Base-by-base conservation (phyloP, 2,329 filamentous ascomycete species). In the Ambrosiella beaveri region DNA sequence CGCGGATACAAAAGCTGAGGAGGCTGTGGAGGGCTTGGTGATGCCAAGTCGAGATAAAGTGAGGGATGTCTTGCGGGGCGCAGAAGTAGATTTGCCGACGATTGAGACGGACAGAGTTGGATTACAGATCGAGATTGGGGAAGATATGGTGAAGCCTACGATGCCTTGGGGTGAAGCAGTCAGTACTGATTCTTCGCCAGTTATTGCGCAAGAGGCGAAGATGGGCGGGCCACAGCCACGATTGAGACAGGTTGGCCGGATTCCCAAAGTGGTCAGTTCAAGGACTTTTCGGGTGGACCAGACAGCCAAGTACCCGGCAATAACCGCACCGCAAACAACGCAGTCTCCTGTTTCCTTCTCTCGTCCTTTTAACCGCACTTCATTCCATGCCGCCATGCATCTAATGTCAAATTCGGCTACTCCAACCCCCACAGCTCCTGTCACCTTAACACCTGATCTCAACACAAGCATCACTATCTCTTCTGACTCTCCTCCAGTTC, bases 211-310 rank as follows among this genome's bases (percentile, higher is more conserved):
- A 40, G 37, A 40, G 9, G 36, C 19, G 19, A 15, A 35, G 8
- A 53, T 53, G 2, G 19, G 38, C 13, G 15, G 15, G 4, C n/a
- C 7, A 17, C 37, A 37, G 12, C 49, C 51, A 4, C 78, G 89
- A 58, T 73, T 95, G 15, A 81, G 83, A 36, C 88, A 91, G 63
- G 82, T 95, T 52, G 90, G 89, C 7, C 81, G 90, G 13, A 95
- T 95, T 56, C 90, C 90, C 7, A 82, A 82, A 64, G 88, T 95
- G 3, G 75, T 91, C 37, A 87, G 81, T 51, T 81, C 78, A 74
- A 81, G 40, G 79, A 15, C 15, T 47, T 12, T 47, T 8, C n/a
- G 11, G 8, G 15, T 12, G 6, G 44, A 47, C 27, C 27, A 27
- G 11, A 15, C n/a, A 8, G 85, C 62, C 79, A 15, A 44, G 17